Percentiles rank a stretch among this genome's conserved stretches.
phyloP scores from a whole-genome alignment of 2,329 filamentous ascomycete species.

The Fusarium sp. region DNA sequence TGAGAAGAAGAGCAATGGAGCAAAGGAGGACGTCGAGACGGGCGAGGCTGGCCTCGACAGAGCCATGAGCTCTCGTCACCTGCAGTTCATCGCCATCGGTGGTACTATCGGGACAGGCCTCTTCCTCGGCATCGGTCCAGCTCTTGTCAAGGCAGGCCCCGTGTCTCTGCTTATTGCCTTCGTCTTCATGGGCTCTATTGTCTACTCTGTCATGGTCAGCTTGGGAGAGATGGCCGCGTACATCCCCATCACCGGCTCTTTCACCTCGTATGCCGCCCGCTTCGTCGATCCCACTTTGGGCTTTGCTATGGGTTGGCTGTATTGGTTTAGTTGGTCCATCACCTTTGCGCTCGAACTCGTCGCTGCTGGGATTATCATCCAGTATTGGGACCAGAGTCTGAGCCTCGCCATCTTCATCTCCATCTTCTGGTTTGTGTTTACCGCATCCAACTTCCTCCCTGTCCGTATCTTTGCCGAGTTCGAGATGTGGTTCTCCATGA shows the following conservation, averaged over 20 bases:
- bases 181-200: conserved; percentile 73
- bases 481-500: conserved; percentile 79
- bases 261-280: conserved; percentile 78
- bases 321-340: conserved; percentile 81
- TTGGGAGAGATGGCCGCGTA: conserved; percentile 80
- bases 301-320: conserved; percentile 84
- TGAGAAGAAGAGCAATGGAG: conserved; percentile 35
- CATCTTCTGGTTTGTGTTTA: conserved; percentile 77
- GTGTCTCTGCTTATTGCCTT: conserved; percentile 74
- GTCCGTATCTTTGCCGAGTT: conserved; percentile 78
- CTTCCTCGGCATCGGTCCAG: conserved; percentile 73
- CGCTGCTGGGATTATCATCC: conserved; percentile 76
- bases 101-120: conserved; percentile 78
- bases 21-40: conserved; percentile 49
- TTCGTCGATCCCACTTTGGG: conserved; percentile 78
- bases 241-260: conserved; percentile 79
- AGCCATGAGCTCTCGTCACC: conserved; percentile 52
- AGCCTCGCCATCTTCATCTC: conserved; percentile 77
- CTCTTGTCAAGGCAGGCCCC: conserved; percentile 70
- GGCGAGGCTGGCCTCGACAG: conserved; percentile 52
- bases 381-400: conserved; percentile 73
- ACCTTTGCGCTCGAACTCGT: conserved; percentile 79
- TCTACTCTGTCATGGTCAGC: conserved; percentile 78
- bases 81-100: conserved; percentile 62
- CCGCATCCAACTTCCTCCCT: conserved; percentile 73